Conservation (phyloP, 2,329 filamentous ascomycete species). For the Ampelomyces quisqualis region DNA sequence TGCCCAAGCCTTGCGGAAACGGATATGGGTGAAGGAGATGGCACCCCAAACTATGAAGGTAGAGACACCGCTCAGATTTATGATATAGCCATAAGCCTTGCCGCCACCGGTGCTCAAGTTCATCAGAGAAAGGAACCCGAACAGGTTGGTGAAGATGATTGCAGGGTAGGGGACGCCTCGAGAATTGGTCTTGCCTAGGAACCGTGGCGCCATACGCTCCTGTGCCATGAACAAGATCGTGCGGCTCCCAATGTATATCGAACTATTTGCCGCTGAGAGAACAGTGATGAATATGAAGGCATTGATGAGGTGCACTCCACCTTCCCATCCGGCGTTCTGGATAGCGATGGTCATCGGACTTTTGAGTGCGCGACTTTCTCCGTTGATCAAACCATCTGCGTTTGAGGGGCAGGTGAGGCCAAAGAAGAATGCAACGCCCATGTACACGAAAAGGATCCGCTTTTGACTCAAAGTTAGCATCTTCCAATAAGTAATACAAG, state of each 20-base stretch:
- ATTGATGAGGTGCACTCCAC: constrained; percentile 75
- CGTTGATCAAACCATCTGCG: constrained; percentile 62
- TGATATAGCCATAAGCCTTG: constrained; percentile 67
- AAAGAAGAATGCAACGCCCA: constrained; percentile 49
- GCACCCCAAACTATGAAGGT: constrained; percentile 72
- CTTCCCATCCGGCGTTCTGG: constrained; percentile 70
- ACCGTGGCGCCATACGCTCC: constrained; percentile 66
- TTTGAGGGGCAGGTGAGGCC: constrained; percentile 70
- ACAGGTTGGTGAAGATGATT: constrained; percentile 67
- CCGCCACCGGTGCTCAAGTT: constrained; percentile 67
- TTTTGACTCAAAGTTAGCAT: too few relatives aligned
- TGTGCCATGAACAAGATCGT: constrained; percentile 76
- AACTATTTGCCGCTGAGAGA: constrained; percentile 61
- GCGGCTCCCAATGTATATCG: constrained; percentile 74
- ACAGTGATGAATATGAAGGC: constrained; percentile 65
- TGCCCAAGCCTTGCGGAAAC: constrained; percentile 65
- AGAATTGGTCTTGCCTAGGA: constrained; percentile 67
- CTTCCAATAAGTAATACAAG: too few relatives aligned
- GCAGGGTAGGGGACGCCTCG: constrained; percentile 62
- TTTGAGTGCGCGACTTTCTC: constrained; percentile 63
- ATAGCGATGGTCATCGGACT: constrained; percentile 54
- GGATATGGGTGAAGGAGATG: constrained; percentile 70
- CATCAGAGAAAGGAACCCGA: constrained; percentile 73
- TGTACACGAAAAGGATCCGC: constrained; percentile 49
- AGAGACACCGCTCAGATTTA: constrained; percentile 68